phyloP scores from a whole-genome alignment of 2,329 filamentous ascomycete genomes.

The Pestalotiopsis sp. region DNA sequence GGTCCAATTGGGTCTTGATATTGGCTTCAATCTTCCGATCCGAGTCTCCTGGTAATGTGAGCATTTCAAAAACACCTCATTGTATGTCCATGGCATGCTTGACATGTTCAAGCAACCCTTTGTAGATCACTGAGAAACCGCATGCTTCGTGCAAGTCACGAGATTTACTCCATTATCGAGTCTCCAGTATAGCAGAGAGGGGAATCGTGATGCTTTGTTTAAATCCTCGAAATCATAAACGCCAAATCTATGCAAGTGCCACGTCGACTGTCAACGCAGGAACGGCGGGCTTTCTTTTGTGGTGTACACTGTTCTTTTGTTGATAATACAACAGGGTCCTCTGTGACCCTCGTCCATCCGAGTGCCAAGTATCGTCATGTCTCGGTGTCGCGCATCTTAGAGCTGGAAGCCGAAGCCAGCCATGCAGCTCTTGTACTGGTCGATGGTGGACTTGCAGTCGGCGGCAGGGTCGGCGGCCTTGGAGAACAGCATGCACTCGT shows the following conservation, averaged over 20 bases:
- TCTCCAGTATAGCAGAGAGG: not conserved
- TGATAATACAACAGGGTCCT: not conserved
- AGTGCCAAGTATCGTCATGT: not conserved
- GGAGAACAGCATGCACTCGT: constrained; percentile 99
- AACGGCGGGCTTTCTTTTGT: not conserved
- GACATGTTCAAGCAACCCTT: too few species aligned
- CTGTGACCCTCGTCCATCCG: not conserved
- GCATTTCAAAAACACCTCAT: too few species aligned
- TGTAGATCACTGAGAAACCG: not conserved
- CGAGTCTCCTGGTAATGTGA: too few species aligned
- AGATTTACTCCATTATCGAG: not conserved
- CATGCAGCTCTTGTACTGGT: constrained; percentile 91
- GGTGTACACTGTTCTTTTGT: not conserved
- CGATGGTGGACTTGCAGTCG: constrained; percentile 81
- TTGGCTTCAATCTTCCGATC: too few species aligned
- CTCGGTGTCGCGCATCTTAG: constrained; percentile 29
- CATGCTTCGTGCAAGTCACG: not conserved
- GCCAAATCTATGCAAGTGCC: not conserved
- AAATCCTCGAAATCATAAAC: not conserved
- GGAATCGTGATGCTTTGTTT: not conserved
- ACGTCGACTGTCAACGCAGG: not conserved
- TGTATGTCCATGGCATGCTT: too few species aligned
- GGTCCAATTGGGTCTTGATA: too few species aligned
- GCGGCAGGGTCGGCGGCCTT: constrained; percentile 77
- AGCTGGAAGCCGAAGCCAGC: constrained; percentile 85